phyloP scores from a whole-genome alignment of 768 basidiomycete genomes.

The Coprinellus micaceus region DNA sequence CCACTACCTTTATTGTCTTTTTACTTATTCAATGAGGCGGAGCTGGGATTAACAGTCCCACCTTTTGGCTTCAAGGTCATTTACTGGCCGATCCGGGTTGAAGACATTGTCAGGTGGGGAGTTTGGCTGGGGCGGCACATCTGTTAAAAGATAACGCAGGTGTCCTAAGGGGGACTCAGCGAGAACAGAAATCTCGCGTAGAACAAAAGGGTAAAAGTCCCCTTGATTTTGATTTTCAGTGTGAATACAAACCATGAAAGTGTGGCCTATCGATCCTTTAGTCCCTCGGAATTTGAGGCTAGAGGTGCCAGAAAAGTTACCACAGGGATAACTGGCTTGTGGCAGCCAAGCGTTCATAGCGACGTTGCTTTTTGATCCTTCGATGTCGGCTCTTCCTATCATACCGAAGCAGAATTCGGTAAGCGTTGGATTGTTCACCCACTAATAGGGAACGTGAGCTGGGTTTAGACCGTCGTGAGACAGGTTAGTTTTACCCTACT shows the following conservation, averaged over 20 bases:
- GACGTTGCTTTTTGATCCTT: conserved; percentile 82
- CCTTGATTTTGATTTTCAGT: conserved; percentile 82
- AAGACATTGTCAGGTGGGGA: conserved; percentile 80
- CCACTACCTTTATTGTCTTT: conserved; percentile 78
- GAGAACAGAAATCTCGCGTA: conserved; percentile 79
- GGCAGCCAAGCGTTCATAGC: conserved; percentile 82
- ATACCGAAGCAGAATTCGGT: conserved; percentile 78
- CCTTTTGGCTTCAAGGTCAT: conserved; percentile 69
- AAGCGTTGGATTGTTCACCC: conserved; percentile 81
- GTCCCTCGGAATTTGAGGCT: conserved; percentile 75
- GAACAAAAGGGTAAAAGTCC: conserved; percentile 79
- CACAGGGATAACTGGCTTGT: conserved; percentile 80
- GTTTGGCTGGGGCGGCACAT: conserved; percentile 81
- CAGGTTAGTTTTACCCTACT: conserved; percentile 86
- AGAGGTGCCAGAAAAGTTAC: conserved; percentile 80
- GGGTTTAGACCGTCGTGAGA: conserved; percentile 82
- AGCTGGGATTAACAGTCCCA: conserved; percentile 66
- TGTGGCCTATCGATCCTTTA: conserved; percentile 82
- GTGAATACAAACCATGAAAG: conserved; percentile 80
- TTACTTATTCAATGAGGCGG: conserved; percentile 77
- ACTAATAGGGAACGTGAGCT: conserved; percentile 76
- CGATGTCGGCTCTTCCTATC: conserved; percentile 81
- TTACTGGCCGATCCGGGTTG: conserved; percentile 64
- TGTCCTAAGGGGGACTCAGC: conserved; percentile 76
- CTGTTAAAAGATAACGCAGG: conserved; percentile 78